Percentiles rank a stretch among this genome's conserved stretches.
These are phyloP conservation scores for Pythium utonaiense DNA, from an alignment of 352 stramenopile genomes.

Conservation along the genomic window DNA sequence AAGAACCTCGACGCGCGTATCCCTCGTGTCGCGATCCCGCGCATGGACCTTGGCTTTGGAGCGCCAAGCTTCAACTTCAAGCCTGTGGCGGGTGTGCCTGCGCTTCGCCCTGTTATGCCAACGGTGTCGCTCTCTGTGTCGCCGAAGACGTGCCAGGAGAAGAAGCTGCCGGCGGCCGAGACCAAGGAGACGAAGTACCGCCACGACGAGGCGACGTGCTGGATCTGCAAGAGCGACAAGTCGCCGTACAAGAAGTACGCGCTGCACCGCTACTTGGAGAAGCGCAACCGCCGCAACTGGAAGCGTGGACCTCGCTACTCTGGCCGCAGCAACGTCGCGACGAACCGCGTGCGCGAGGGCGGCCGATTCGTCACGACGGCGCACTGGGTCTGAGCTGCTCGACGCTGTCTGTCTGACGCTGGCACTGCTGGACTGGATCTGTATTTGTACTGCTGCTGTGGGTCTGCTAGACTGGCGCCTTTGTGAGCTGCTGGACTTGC, in stretches of 20 bases:
- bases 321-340: conserved; percentile 74
- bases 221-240: conserved; percentile 87
- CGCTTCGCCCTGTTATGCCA: conserved; percentile 6
- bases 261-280: conserved; percentile 79
- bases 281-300: conserved; percentile 80
- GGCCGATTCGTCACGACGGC: conserved; percentile 81
- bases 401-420: not conserved
- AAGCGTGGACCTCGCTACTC: conserved; percentile 79
- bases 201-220: conserved; percentile 75
- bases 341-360: conserved; percentile 74
- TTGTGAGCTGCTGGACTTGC: not conserved
- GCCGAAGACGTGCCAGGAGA: conserved; percentile 47
- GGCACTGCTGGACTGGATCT: not conserved
- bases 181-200: conserved; percentile 33
- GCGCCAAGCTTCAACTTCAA: conserved; percentile 14
- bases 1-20: conserved; percentile 78
- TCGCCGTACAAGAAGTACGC: conserved; percentile 76
- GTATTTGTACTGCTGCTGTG: not conserved
- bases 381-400: conserved; percentile 61
- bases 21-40: conserved; percentile 54
- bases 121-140: conserved; percentile 32
- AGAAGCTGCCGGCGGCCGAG: conserved; percentile 25
- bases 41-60: conserved; percentile 63
- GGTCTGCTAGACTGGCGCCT: not conserved
- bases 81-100: conserved; percentile 9